phyloP scores from a whole-genome alignment of 2,329 filamentous ascomycete species.

The Aspergillus brunneoviolaceus region DNA sequence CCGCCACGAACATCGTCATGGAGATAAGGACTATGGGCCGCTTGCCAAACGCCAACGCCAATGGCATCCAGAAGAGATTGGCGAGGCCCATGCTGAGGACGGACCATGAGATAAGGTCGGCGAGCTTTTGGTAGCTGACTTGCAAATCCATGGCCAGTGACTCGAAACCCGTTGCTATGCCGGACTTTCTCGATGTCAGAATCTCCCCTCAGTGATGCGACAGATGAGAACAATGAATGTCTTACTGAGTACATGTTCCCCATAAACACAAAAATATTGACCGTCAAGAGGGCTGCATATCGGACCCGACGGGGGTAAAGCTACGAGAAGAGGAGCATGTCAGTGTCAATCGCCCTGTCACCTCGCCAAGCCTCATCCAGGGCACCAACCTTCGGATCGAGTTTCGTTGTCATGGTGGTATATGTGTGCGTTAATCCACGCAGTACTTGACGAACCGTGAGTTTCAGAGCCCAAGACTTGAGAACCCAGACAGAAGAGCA shows the following conservation, averaged over 20 bases:
- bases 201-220: neutral
- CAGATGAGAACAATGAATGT: neutral
- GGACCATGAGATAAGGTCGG: constrained; percentile 24
- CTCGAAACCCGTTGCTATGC: constrained; percentile 26
- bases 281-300: constrained; percentile 27
- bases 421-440: neutral
- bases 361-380: neutral
- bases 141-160: constrained; percentile 23
- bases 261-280: constrained; percentile 30
- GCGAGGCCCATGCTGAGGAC: constrained; percentile 30
- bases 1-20: constrained; percentile 31
- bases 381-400: constrained; percentile 23
- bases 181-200: constrained; percentile 19
- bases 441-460: neutral
- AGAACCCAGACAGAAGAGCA: neutral
- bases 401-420: constrained; percentile 1
- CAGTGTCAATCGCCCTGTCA: neutral
- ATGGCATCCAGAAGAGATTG: constrained; percentile 38
- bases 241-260: constrained; percentile 30
- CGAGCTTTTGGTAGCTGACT: constrained; percentile 16
- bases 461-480: too few relatives aligned
- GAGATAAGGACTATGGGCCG: constrained; percentile 35
- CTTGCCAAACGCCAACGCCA: constrained; percentile 40
- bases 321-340: constrained; percentile 7
- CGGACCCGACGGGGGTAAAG: constrained; percentile 25